phyloP scores from a whole-genome alignment of 768 basidiomycete species.

The Clitopilus passeckerianus region DNA sequence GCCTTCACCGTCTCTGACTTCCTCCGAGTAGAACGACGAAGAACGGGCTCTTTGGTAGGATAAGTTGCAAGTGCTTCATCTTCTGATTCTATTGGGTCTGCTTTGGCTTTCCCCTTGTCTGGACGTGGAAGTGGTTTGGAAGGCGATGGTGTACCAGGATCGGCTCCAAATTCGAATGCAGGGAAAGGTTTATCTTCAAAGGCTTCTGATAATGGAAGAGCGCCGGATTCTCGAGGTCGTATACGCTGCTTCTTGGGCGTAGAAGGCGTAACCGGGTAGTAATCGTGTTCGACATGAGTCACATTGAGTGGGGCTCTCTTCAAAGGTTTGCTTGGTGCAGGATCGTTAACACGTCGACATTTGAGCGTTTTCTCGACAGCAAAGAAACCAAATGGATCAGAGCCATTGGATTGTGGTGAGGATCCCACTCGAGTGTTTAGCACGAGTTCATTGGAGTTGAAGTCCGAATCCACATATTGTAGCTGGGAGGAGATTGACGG shows the following conservation, averaged over 20 bases:
- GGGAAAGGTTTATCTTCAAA: slow-evolving; percentile 22
- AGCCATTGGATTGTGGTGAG: slow-evolving; percentile 16
- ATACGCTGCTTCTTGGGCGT: slow-evolving; percentile 28
- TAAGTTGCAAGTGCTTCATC: background rate
- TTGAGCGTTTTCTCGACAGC: slow-evolving; percentile 49
- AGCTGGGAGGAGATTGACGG: slow-evolving; percentile 7
- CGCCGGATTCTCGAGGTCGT: slow-evolving; percentile 17
- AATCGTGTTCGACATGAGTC: slow-evolving; percentile 7
- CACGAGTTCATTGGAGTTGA: background rate
- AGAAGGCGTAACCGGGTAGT: slow-evolving; percentile 19
- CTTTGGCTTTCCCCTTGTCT: slow-evolving; percentile 8
- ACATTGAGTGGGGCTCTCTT: slow-evolving; percentile 14
- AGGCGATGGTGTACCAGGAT: slow-evolving; percentile 32
- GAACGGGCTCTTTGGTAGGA: background rate
- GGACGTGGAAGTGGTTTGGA: slow-evolving; percentile 17
- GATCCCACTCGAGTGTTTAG: slow-evolving; percentile 6
- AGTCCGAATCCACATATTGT: slow-evolving; percentile 3
- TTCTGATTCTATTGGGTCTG: background rate
- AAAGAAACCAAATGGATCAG: slow-evolving; percentile 57
- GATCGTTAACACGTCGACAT: slow-evolving; percentile 24
- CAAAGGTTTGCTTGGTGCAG: slow-evolving; percentile 12
- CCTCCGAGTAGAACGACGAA: background rate
- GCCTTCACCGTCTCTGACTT: background rate
- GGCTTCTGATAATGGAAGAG: slow-evolving; percentile 14
- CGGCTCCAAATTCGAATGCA: slow-evolving; percentile 24